Evolutionary conservation across 2,329 filamentous ascomycete species (phyloP), one percentile per base, ranked within the genome.

Genomic region (Trichoderma lentiforme): DNA sequence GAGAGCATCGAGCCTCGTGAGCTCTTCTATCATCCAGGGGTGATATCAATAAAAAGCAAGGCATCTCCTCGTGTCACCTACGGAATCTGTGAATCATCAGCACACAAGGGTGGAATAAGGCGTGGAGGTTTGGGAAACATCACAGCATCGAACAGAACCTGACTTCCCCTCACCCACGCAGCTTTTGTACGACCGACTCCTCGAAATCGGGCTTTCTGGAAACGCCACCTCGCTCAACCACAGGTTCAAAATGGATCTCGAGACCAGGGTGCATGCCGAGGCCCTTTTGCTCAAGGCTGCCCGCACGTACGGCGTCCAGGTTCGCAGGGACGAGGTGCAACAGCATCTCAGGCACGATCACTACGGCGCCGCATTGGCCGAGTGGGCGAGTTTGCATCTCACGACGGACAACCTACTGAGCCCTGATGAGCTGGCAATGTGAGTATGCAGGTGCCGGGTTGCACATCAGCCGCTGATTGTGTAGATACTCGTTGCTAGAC

Each of bases 371-470:
- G 77, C 78, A 5, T 79, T 87, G 60, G 77, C 79, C 3, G 83
- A 83, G 60, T 90, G 88, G 88, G 84, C 84, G 18, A 77, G 81
- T 32, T 77, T 82, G 74, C 85, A 88, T 76, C 80, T 90, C 39
- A 79, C 79, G 14, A 76, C 80, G 2, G 86, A 89, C 73, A 88
- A 86, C 30, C 81, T 90, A 14, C 80, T 90, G 53, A 86, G 85
- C 57, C 81, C 80, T 70, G 85, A 89, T 75, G 88, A 90, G 79
- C 80, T 88, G 72, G 82, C 83, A 61, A 76, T 86, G 88, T 90
- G 80, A 79, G 83, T 76, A 39, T 34, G 26, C 15, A 60, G 58
- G 24, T 56, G 64, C 39, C 60, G 65, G 65, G 58, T 34, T 58
- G 21, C 57, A 47, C 51, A n/a, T 21, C 66, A 69, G n/a, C 47